Conservation (phyloP, 2,329 filamentous ascomycete species). For the Verticillium nonalfalfae region DNA sequence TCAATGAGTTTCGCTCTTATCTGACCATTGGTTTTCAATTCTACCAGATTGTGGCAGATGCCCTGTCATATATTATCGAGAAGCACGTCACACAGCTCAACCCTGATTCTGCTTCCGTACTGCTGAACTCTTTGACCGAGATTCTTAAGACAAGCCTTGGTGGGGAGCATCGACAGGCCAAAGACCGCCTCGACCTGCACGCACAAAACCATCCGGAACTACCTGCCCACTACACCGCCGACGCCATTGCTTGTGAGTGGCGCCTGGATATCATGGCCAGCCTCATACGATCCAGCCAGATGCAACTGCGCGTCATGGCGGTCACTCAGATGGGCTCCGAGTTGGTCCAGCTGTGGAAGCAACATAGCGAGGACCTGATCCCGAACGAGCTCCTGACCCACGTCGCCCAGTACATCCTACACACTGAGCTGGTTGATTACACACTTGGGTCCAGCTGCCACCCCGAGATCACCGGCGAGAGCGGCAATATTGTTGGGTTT, state of each 20-base stretch:
- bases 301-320: constrained; percentile 81
- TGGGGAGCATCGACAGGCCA: constrained; percentile 27
- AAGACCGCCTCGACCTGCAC: constrained; percentile 22
- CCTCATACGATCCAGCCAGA: constrained; percentile 76
- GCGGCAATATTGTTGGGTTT: constrained; percentile 81
- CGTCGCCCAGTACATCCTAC: constrained; percentile 62
- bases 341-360: constrained; percentile 61
- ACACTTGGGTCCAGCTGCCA: constrained; percentile 88
- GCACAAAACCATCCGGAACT: constrained; percentile 28
- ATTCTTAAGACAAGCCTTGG: constrained; percentile 36
- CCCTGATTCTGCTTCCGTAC: constrained; percentile 32
- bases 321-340: constrained; percentile 67
- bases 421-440: constrained; percentile 73
- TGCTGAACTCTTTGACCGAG: constrained; percentile 34
- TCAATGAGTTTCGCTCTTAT: background rate
- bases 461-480: constrained; percentile 77
- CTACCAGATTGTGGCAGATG: constrained; percentile 34
- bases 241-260: constrained; percentile 58
- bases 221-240: constrained; percentile 28
- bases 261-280: constrained; percentile 62
- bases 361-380: constrained; percentile 37
- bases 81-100: constrained; percentile 48
- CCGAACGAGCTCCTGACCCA: constrained; percentile 51
- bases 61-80: constrained; percentile 41
- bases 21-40: constrained; percentile 33